phyloP scores from a whole-genome alignment of 148 eudicot species.

The Fagopyrum homotropicum region DNA sequence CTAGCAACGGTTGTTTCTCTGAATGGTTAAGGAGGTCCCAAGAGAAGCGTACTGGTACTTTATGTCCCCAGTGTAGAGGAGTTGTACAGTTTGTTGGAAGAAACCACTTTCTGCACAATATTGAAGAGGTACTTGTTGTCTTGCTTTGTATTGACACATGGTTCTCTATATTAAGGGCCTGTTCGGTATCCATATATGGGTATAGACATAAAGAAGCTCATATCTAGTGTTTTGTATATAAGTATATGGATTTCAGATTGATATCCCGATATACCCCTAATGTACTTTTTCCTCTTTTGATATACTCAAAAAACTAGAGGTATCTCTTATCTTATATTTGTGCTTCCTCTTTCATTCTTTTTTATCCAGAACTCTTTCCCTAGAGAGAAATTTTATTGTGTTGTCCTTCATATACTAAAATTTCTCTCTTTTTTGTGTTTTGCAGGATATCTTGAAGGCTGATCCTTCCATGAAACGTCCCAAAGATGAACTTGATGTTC shows the following conservation, averaged over 20 bases:
- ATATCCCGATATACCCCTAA: no score
- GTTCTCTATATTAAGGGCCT: no score
- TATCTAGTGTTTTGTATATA: no score
- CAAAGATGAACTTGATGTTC: constrained; percentile 55
- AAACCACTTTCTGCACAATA: constrained; percentile 78
- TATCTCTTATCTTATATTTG: neutral
- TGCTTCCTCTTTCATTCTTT: neutral
- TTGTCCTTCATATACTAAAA: no score
- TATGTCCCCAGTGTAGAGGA: constrained; percentile 92
- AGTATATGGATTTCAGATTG: no score
- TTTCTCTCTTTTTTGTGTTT: constrained; percentile 7
- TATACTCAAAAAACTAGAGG: no score
- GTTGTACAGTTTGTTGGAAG: constrained; percentile 84
- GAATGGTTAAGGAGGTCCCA: constrained; percentile 91
- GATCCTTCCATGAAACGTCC: constrained; percentile 73
- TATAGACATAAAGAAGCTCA: no score
- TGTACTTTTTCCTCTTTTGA: no score
- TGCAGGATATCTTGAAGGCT: constrained; percentile 66
- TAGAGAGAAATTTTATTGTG: neutral
- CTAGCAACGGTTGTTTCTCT: constrained; percentile 97
- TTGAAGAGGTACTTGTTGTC: constrained; percentile 57
- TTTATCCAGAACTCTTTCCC: neutral
- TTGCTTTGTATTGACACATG: neutral
- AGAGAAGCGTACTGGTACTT: constrained; percentile 55
- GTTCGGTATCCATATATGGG: no score